phyloP scores from a whole-genome alignment of 306 rosid genomes.

The Cucumis hystrix region DNA sequence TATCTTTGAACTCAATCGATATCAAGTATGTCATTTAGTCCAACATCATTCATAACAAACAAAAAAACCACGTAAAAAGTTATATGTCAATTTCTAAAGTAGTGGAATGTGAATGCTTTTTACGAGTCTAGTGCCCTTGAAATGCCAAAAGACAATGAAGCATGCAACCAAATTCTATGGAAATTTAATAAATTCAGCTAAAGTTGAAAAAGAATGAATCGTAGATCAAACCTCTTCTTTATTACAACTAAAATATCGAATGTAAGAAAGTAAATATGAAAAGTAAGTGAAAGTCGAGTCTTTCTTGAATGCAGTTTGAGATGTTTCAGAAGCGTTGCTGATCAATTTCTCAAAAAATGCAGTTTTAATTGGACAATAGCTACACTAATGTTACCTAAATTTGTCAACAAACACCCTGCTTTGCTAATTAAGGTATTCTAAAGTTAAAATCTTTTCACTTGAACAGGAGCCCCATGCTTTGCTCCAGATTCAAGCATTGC shows the following conservation, averaged over 20 bases:
- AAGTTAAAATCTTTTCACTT: slow-evolving; percentile 54
- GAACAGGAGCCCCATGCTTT: slow-evolving; percentile 53
- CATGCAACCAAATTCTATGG: not conserved
- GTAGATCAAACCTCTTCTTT: not conserved
- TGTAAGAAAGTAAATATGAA: not conserved
- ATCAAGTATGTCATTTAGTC: no score
- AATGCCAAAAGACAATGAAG: not conserved
- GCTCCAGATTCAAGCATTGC: slow-evolving; percentile 94
- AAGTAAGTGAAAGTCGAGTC: not conserved
- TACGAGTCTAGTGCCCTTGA: not conserved
- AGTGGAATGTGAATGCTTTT: not conserved
- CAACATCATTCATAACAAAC: no score
- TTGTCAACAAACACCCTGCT: not conserved
- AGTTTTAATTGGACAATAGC: not conserved
- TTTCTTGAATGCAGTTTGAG: not conserved
- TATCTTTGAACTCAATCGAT: no score
- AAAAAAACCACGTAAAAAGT: not conserved
- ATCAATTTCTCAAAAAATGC: not conserved
- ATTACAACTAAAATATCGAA: not conserved
- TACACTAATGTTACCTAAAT: not conserved
- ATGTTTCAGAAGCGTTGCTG: not conserved
- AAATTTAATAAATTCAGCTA: not conserved
- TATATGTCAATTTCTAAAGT: no score
- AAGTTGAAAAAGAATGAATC: not conserved
- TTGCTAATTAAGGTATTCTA: not conserved